Evolutionary conservation across 1,284 basidiomycete genomes (phyloP), one percentile per base, ranked within the genome.

Genomic region (Moesziomyces parantarcticus): DNA sequence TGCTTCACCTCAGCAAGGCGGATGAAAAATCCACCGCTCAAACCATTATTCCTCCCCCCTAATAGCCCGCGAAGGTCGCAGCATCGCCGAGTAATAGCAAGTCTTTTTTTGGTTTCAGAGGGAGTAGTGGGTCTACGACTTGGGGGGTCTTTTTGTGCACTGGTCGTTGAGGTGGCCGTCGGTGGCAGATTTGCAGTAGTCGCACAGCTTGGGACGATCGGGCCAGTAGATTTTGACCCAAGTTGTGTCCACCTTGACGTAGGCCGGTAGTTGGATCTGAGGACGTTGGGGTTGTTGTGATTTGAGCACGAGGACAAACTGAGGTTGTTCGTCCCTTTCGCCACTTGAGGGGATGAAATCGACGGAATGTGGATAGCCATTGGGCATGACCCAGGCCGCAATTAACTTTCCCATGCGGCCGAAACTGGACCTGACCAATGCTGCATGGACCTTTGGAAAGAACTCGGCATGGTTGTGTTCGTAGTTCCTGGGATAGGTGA

Each of bases 1-100:
- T 79, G 77, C 55, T 79, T 34, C 75, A 79, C 46, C 50, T 79
- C 11, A 71, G 66, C 45, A 70, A 75, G 45, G 77, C 75, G 11
- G 75, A 79, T 55, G 77, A 79, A 36, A 79, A 79, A 47, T 20
- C 36, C n/a, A n/a, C 72, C 3, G 77, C 73, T n/a, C 75, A 79
- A 6, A 8, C 29, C 1, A 8, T n/a, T n/a, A n/a, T n/a, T n/a
- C n/a, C 29, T 11, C 9, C 29, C 5, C 29, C 29, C 29, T 9
- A 8, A 10, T 29, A 29, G 26, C n/a, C n/a, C n/a, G n/a, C n/a
- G n/a, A n/a, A n/a, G n/a, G n/a, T n/a, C n/a, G n/a, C n/a, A n/a
- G n/a, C n/a, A n/a, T n/a, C n/a, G n/a, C n/a, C n/a, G n/a, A n/a
- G n/a, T n/a, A n/a, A n/a, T n/a, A n/a, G n/a, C n/a, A n/a, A n/a